Evolutionary conservation across 306 rosid genomes (phyloP).

Genomic region (Cucurbita moschata): DNA sequence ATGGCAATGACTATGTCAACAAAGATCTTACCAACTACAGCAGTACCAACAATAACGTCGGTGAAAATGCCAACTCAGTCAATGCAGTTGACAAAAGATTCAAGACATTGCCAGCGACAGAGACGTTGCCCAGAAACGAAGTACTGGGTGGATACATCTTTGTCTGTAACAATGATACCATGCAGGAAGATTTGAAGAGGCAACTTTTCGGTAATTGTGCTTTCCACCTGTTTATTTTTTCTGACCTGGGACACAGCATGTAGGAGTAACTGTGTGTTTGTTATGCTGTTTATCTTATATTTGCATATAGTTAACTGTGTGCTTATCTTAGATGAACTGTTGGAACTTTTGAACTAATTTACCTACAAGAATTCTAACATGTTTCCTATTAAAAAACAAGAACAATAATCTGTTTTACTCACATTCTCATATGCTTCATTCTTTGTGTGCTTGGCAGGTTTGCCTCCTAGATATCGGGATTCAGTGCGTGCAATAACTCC

Average conservation of each 20-base stretch:
- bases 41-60: constrained; percentile 23
- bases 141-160: constrained; percentile 99
- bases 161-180: constrained; percentile 94
- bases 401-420: too few species aligned
- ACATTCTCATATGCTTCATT: neutral
- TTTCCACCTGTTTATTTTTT: neutral
- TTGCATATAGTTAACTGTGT: neutral
- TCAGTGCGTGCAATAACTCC: constrained; percentile 95
- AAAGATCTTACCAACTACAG: constrained; percentile 39
- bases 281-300: neutral
- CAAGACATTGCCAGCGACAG: constrained; percentile 95
- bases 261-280: too few species aligned
- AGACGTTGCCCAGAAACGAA: constrained; percentile 91
- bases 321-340: neutral
- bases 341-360: neutral
- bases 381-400: neutral
- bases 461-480: constrained; percentile 95
- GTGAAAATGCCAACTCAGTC: constrained; percentile 24
- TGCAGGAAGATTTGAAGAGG: constrained; percentile 97
- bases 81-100: constrained; percentile 77
- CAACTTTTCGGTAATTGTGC: constrained; percentile 68
- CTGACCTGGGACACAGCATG: neutral
- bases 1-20: constrained; percentile 41
- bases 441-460: constrained; percentile 35
- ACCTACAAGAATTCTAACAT: neutral